phyloP scores from a whole-genome alignment of 306 rosid genomes.

The Carpinus fangiana region DNA sequence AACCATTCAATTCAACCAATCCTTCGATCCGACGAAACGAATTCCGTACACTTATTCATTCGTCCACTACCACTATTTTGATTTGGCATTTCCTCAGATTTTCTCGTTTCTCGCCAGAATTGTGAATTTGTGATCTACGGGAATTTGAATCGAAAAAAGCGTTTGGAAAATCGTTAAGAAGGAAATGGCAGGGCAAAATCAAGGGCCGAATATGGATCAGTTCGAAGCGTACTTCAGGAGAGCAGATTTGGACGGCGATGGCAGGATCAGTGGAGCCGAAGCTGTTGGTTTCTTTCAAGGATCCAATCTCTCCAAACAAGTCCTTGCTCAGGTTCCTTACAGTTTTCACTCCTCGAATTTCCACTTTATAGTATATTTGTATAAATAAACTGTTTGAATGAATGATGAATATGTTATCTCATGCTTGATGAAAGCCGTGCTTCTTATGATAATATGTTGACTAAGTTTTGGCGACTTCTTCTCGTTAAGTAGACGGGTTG shows the following conservation, averaged over 20 bases:
- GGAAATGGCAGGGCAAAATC: conserved; percentile 34
- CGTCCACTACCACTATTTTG: not conserved
- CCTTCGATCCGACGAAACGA: conserved; percentile 5
- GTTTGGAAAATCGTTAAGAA: not conserved
- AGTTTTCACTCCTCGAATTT: not conserved
- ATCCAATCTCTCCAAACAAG: conserved; percentile 75
- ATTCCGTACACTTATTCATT: not conserved
- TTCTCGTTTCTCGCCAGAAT: not conserved
- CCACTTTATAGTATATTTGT: not conserved
- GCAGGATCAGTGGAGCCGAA: conserved; percentile 90
- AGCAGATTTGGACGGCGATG: conserved; percentile 98
- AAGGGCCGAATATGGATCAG: conserved; percentile 64
- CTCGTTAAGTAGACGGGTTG: not conserved
- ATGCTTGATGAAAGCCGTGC: not conserved
- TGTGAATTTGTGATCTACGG: not conserved
- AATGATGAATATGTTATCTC: not conserved
- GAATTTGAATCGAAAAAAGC: not conserved
- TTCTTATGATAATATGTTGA: not conserved
- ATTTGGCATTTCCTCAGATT: not conserved
- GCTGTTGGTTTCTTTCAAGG: conserved; percentile 88
- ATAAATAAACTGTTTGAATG: conserved; percentile 4
- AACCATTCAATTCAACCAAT: not conserved
- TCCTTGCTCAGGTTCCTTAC: conserved; percentile 76
- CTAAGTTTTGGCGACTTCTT: not conserved
- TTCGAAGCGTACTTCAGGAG: conserved; percentile 70